Conservation (phyloP, 139 green algal species). For the Micractinium sp. region DNA sequence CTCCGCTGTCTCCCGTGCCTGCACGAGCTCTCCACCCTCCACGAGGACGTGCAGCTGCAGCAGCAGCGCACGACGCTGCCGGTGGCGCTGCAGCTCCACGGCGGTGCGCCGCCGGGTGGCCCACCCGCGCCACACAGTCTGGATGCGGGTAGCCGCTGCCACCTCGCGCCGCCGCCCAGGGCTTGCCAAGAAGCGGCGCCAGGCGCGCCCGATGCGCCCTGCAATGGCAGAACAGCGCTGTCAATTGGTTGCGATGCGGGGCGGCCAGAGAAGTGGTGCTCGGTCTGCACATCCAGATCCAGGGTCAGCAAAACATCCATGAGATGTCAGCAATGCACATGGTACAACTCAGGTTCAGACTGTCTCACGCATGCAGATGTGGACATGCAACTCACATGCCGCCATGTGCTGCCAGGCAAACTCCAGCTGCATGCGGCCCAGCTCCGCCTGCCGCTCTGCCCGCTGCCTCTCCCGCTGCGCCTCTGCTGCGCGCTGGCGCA, state of each 20-base stretch:
- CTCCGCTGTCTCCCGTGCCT: not conserved
- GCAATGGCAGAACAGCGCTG: not conserved
- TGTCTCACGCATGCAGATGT: not conserved
- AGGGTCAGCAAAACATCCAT: not conserved
- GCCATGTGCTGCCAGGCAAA: conserved; percentile 15
- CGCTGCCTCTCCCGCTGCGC: conserved; percentile 14
- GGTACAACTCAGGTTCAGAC: not conserved
- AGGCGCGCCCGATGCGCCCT: conserved; percentile 13
- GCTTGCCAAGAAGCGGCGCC: conserved; percentile 7
- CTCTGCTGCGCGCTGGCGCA: not conserved
- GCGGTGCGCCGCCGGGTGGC: not conserved
- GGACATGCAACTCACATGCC: not conserved
- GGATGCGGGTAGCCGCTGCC: not conserved
- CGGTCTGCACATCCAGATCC: no score
- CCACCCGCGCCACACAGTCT: conserved; percentile 12
- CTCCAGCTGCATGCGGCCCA: conserved; percentile 27
- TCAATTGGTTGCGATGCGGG: not conserved
- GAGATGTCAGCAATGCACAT: not conserved
- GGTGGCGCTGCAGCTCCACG: not conserved
- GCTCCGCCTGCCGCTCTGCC: not conserved
- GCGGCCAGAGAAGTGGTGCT: not conserved
- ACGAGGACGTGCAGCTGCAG: not conserved
- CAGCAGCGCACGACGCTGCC: not conserved
- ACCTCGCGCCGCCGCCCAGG: not conserved
- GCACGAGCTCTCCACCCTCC: not conserved